These are phyloP conservation scores for Tetradesmus obliquus DNA, from an alignment of 139 green algal species.

Conservation along the genomic window DNA sequence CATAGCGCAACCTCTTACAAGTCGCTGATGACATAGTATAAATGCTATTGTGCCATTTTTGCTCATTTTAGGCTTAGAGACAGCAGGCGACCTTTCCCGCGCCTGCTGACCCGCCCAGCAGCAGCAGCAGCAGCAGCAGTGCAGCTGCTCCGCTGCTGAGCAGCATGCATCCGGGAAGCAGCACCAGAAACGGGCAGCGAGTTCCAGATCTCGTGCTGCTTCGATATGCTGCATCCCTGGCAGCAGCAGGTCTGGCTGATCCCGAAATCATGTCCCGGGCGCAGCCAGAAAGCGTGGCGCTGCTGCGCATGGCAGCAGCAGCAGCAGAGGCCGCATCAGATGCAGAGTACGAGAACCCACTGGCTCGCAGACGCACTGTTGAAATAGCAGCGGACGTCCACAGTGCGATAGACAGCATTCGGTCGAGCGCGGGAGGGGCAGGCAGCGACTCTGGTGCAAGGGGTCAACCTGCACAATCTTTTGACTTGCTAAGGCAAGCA, in stretches of 20 bases:
- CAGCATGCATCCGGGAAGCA: not conserved
- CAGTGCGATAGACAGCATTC: not conserved
- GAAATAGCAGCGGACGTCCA: not conserved
- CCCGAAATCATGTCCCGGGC: not conserved
- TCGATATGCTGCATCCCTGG: not conserved
- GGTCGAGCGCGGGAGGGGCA: not conserved
- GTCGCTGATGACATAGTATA: not conserved
- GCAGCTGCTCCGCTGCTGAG: not conserved
- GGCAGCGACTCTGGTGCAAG: not conserved
- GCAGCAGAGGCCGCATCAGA: not conserved
- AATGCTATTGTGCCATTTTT: no score
- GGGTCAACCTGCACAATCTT: not conserved
- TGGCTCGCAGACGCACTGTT: not conserved
- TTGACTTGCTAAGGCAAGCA: not conserved
- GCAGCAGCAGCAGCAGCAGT: not conserved
- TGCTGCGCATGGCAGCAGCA: not conserved
- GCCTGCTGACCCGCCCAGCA: not conserved
- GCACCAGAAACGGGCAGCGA: not conserved
- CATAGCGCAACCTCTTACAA: not conserved
- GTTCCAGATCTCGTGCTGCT: not conserved
- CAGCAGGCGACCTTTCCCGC: not conserved
- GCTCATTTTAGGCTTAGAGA: no score
- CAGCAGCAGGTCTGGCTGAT: not conserved
- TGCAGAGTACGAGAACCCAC: not conserved
- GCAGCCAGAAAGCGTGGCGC: not conserved